These are phyloP conservation scores for Fraxinus greggii DNA, from an alignment of 305 asterid genomes.

Conservation along the genomic window DNA sequence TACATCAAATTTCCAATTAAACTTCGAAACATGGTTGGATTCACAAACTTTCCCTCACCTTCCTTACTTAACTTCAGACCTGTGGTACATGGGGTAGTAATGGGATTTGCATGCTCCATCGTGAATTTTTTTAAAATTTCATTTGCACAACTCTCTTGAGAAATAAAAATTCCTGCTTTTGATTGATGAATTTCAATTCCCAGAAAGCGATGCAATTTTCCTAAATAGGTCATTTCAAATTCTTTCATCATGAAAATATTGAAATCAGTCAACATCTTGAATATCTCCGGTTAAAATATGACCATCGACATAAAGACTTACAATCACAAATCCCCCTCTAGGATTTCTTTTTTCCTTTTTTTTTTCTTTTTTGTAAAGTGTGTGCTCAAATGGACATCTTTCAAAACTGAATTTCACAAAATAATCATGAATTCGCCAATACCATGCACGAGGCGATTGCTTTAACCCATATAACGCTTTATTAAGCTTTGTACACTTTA, in stretches of 20 bases:
- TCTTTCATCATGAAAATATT: not conserved
- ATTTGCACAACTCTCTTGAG: conserved; percentile 2
- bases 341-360: not conserved
- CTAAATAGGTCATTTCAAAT: conserved; percentile 12
- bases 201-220: conserved; percentile 1
- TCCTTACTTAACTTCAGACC: not conserved
- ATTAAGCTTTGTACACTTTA: not conserved
- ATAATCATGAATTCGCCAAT: not conserved
- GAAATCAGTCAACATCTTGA: not conserved
- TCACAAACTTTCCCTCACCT: not conserved
- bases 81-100: not conserved
- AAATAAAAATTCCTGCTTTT: not conserved
- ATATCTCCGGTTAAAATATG: not conserved
- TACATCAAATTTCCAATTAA: conserved; percentile 12
- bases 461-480: not conserved
- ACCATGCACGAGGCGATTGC: not conserved
- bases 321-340: not conserved
- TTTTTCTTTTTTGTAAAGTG: not conserved
- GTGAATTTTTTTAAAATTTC: not conserved
- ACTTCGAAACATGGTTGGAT: not conserved
- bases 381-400: not conserved
- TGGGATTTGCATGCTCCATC: not conserved
- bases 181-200: conserved; percentile 8
- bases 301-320: conserved; percentile 1
- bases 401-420: not conserved